Base-by-base conservation (phyloP, 164 flowering plant genomes). In the Tetrastigma voinierianum region DNA sequence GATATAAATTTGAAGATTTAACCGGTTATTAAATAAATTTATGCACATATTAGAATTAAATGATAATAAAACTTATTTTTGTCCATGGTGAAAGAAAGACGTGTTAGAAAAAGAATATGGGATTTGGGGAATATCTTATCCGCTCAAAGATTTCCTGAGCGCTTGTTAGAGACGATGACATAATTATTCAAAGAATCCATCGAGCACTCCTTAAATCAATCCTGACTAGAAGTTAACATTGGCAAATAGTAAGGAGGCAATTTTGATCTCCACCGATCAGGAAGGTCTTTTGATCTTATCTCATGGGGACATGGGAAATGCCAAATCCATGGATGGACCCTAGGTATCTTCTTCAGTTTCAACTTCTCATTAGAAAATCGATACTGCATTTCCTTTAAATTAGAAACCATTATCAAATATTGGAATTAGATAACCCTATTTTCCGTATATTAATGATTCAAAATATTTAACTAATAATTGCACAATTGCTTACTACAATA, bases 291-390 rank as follows among this genome's bases (percentile, higher is more conserved):
- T 46, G 66, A 79, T 45, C 65, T 82, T 10, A 57, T 82, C 19
- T 82, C 0, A 82, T 82, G n/a, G n/a, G 69, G 83, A 77, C 65
- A 72, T 49, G n/a, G 71, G 79, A 77, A 18, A 82, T 82, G 82
- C 85, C 83, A 13, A 52, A n/a, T n/a, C 74, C 18, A 77, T 79
- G 81, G 61, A 77, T 69, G 83, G 85, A 1, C 46, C 21, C 48
- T 19, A 68, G 77, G 85, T 79, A 59, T 20, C 20, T 48, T 25
- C 3, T 61, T 19, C 20, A 44, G 3, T 43, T 8, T 40, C 11
- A 13, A 43, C 14, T 57, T 7, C 6, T 3, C 15, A 20, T 16
- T n/a, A 16, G 19, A 52, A n/a, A n/a, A 14, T 24, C 2, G 40
- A 25, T 4, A 25, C 6, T 25, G 6, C 6, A 25, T 25, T 25